Conservation (phyloP, 2,329 filamentous ascomycete genomes). For the Myriosclerotinia scirpicola region DNA sequence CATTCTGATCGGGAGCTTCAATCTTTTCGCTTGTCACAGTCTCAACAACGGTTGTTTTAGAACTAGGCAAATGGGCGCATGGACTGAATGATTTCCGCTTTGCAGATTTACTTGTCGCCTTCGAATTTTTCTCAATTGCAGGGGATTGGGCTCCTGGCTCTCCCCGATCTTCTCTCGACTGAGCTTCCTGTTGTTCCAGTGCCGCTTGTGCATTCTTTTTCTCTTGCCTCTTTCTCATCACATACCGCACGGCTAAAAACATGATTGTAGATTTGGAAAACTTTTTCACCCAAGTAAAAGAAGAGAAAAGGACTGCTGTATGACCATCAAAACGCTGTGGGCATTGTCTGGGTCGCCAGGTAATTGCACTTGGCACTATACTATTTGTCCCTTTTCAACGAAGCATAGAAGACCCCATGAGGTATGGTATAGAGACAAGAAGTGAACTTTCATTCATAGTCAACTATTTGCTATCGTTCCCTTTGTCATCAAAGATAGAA, state of each 20-base stretch:
- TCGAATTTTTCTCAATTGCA: background rate
- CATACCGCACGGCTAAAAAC: background rate
- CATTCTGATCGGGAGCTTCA: background rate
- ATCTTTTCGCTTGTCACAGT: background rate
- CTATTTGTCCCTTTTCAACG: background rate
- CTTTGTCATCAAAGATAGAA: background rate
- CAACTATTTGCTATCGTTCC: background rate
- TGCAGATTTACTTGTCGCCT: background rate
- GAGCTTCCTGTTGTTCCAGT: background rate
- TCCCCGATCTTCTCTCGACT: background rate
- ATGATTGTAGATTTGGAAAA: background rate
- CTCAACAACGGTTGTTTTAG: background rate
- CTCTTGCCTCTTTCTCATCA: background rate
- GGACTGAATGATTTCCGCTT: background rate
- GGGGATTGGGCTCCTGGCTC: background rate
- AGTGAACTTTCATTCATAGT: background rate
- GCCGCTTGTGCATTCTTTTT: background rate
- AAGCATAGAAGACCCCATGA: background rate
- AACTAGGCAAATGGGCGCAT: background rate
- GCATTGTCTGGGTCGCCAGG: background rate
- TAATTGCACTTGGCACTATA: background rate
- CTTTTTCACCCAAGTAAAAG: background rate
- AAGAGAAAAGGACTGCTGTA: background rate
- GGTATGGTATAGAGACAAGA: background rate
- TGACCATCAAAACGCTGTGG: background rate